These are phyloP conservation scores for Metschnikowia gelsemii DNA, from an alignment of 805 yeast species.

Conservation along the genomic window DNA sequence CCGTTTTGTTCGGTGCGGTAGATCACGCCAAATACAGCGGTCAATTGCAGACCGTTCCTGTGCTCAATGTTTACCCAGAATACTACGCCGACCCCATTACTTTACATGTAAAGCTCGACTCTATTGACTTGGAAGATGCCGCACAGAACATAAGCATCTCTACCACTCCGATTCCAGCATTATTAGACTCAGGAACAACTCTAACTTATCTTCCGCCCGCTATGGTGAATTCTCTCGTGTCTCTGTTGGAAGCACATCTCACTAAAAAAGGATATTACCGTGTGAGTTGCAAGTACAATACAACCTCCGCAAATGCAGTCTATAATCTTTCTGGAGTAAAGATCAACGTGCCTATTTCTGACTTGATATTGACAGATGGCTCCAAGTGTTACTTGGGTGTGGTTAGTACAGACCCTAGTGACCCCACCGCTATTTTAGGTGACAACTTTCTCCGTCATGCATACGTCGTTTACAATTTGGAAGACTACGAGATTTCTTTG, in stretches of 20 bases:
- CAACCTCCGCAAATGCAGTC: constrained; percentile 9
- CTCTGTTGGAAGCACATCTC: constrained; percentile 5
- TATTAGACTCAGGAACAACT: constrained; percentile 57
- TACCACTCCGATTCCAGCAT: constrained; percentile 14
- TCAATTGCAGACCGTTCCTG: constrained; percentile 36
- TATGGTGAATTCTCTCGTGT: constrained; percentile 23
- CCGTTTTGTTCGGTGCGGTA: constrained; percentile 43
- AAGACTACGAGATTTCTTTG: constrained; percentile 53
- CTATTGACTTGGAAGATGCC: constrained; percentile 25
- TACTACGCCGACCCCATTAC: constrained; percentile 37
- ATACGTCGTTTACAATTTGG: constrained; percentile 65
- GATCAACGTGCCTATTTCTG: constrained; percentile 48
- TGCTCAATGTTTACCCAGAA: constrained; percentile 36
- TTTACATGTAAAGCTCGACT: constrained; percentile 49
- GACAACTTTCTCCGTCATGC: constrained; percentile 64
- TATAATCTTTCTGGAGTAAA: constrained; percentile 60
- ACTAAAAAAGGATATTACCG: constrained; percentile 8
- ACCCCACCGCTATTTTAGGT: constrained; percentile 51
- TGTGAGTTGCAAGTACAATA: constrained; percentile 16
- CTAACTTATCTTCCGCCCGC: constrained; percentile 46
- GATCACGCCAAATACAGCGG: constrained; percentile 40
- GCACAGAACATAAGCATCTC: constrained; percentile 13
- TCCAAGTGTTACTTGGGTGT: constrained; percentile 30
- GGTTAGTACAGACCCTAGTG: background rate
- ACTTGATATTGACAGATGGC: constrained; percentile 25